A percentile compares a stretch with the other conserved stretches of the same genome.
Evolutionary conservation across 208 protist genomes (phyloP).

Genomic region (Naegleria lovaniensis): DNA sequence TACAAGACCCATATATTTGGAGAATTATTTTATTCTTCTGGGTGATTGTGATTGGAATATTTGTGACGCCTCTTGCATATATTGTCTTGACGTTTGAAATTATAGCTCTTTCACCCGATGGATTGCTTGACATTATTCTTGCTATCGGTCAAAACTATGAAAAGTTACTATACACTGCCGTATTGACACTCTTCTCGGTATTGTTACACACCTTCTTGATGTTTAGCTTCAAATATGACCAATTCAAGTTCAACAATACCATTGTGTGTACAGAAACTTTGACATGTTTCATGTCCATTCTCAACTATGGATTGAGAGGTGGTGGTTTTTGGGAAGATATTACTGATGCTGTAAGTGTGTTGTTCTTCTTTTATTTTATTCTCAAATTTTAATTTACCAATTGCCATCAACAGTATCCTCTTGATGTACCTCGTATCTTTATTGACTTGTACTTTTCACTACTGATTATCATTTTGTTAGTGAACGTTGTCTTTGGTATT

Average conservation of each 20-base stretch:
- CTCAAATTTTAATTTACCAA: too few relatives aligned
- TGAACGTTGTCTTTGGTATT: slow-evolving; percentile 66
- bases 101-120: neutral
- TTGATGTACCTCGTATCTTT: slow-evolving; percentile 11
- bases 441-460: slow-evolving; percentile 51
- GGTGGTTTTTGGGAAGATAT: slow-evolving; percentile 25
- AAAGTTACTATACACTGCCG: neutral
- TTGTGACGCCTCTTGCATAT: neutral
- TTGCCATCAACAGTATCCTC: slow-evolving; percentile 9
- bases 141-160: neutral
- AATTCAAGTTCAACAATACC: neutral
- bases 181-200: neutral
- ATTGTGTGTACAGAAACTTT: neutral
- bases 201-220: neutral
- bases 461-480: slow-evolving; percentile 53
- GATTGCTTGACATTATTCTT: neutral
- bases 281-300: neutral
- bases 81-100: neutral
- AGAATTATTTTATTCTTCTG: neutral
- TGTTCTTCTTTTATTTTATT: neutral
- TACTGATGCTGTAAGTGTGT: neutral
- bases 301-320: slow-evolving; percentile 11
- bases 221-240: neutral
- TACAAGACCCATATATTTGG: neutral
- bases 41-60: neutral